Conservation (phyloP, 106 monocot species). For the Acorus calamus region DNA sequence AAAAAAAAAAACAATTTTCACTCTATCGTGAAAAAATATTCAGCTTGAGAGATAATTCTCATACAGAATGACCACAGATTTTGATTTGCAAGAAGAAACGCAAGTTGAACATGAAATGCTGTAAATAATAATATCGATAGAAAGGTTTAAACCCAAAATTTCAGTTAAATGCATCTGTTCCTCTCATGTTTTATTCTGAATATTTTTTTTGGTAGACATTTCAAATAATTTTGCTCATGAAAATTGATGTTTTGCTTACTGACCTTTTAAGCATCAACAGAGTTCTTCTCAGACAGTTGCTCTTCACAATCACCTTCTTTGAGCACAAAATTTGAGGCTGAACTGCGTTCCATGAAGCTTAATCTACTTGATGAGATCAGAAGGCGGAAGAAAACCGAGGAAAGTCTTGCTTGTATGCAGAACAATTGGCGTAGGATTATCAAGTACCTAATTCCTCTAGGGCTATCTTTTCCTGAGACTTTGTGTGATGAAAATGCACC, state of each 20-base stretch:
- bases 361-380: constrained; percentile 22
- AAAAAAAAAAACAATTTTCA: too few species aligned
- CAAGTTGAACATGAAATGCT: too few species aligned
- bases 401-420: constrained; percentile 16
- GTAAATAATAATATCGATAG: too few species aligned
- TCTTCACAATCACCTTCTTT: constrained; percentile 21
- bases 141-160: too few species aligned
- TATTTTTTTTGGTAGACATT: background rate
- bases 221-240: background rate
- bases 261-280: constrained; percentile 19
- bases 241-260: background rate
- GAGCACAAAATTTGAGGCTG: constrained; percentile 14
- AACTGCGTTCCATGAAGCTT: constrained; percentile 21
- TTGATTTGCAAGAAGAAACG: too few species aligned
- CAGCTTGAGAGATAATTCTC: too few species aligned
- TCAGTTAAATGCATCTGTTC: background rate
- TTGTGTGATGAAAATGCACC: constrained; percentile 4
- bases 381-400: constrained; percentile 19
- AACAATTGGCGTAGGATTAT: constrained; percentile 17
- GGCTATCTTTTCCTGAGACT: constrained; percentile 3
- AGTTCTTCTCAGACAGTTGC: constrained; percentile 49
- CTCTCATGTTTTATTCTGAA: background rate
- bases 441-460: constrained; percentile 12
- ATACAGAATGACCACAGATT: too few species aligned
- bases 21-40: too few species aligned